Evolutionary conservation across 73 alveolate genomes (phyloP), one percentile per base, ranked within the genome.

Genomic region (Paramecium sexaurelia): DNA sequence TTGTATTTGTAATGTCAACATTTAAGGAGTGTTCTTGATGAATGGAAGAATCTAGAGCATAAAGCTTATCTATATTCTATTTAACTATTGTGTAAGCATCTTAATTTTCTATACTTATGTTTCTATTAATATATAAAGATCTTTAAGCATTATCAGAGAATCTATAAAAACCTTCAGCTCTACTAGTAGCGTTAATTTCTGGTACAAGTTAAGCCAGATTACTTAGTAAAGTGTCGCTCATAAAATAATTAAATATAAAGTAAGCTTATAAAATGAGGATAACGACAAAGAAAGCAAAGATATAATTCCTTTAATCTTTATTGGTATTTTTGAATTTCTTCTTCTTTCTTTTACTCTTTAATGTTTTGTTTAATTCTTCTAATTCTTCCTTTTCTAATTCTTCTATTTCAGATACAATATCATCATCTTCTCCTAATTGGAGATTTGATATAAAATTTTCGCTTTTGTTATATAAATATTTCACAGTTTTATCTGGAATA

Each of bases 361-460:
- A 32, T 69, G 85, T 32, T 69, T 15, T 69, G 20, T 56, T 56
- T 10, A 73, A 73, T 56, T 85, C 92, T 17, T 22, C 92, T 56
- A 56, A 69, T 15, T 85, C 84, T 33, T 56, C 45, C 19, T 85
- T 85, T 19, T 85, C 92, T 17, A 56, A 36, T 22, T 85, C 92
- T 22, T 85, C 92, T n/a, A 85, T 10, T 57, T 69, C 85, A 9
- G 92, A 85, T 15, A 69, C 40, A 6, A 85, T 55, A 33, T 85
- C 92, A 27, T 85, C 92, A 17, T 85, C 92, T 36, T 85, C 92
- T 6, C 92, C 92, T 41, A 85, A 56, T 85, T 85, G 35, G 15
- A 85, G 86, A 85, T 85, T 85, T 24, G 78, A 56, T 7, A 85
- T 85, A 17, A 85, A 85, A 37, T 85, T 85, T 37, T 85, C 92